These are phyloP conservation scores for Nakazawaea ernobii DNA, from an alignment of 805 yeast genomes.

Conservation along the genomic window DNA sequence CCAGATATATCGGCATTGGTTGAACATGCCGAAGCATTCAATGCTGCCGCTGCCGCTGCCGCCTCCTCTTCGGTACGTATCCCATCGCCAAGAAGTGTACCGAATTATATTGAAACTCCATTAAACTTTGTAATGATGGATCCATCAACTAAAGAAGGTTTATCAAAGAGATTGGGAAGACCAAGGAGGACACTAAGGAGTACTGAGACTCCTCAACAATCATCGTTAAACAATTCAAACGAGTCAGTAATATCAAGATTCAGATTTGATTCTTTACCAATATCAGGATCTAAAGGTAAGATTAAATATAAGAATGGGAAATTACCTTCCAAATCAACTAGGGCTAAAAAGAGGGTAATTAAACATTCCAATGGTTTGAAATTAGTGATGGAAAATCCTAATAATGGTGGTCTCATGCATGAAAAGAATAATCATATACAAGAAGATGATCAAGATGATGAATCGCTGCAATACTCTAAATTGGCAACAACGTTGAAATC, in stretches of 20 bases:
- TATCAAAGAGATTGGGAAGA: conserved; percentile 12
- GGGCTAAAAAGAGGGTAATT: not conserved
- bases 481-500: not conserved
- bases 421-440: not conserved
- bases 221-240: conserved; percentile 11
- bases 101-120: not conserved
- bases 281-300: not conserved
- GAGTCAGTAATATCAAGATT: conserved; percentile 15
- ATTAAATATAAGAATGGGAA: not conserved
- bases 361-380: conserved; percentile 9
- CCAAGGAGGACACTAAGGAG: conserved; percentile 1
- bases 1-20: not conserved
- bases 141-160: conserved; percentile 14
- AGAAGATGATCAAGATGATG: not conserved
- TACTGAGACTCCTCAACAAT: conserved; percentile 2
- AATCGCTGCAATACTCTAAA: not conserved
- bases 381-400: conserved; percentile 9
- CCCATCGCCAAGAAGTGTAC: not conserved
- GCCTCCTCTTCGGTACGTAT: not conserved
- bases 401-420: not conserved
- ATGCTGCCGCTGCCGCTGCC: not conserved
- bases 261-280: conserved; percentile 10
- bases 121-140: conserved; percentile 14
- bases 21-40: not conserved
- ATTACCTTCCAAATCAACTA: not conserved